A percentile compares a stretch with the other conserved stretches of the same genome.
phyloP scores from a whole-genome alignment of 2,329 filamentous ascomycete species.

The Amphichorda felina region DNA sequence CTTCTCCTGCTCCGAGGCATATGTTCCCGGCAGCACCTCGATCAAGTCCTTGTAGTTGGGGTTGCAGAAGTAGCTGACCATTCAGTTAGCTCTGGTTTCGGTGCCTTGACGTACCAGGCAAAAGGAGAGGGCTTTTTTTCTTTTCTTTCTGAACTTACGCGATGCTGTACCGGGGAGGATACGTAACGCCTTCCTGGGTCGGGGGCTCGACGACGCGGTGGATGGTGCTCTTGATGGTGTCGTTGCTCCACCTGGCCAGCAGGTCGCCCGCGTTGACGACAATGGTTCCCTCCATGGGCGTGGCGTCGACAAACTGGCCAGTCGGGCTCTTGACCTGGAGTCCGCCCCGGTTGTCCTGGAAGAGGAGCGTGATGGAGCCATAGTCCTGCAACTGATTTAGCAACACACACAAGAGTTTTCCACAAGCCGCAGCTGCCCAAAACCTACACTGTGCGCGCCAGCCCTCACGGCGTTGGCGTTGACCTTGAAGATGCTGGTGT shows the following conservation, averaged over 20 bases:
- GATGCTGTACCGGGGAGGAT: slow-evolving; percentile 75
- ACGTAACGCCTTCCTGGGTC: slow-evolving; percentile 36
- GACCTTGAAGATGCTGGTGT: slow-evolving; percentile 50
- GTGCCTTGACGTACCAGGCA: no score
- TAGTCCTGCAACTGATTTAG: slow-evolving; percentile 29
- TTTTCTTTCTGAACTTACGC: slow-evolving; percentile 58
- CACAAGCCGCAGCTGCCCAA: background rate
- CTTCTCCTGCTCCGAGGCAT: slow-evolving; percentile 48
- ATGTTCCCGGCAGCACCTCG: slow-evolving; percentile 73
- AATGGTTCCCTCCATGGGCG: slow-evolving; percentile 68
- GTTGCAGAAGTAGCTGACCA: slow-evolving; percentile 68
- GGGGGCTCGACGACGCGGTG: slow-evolving; percentile 86
- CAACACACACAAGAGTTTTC: background rate
- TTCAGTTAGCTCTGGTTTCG: background rate
- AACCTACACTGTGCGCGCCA: slow-evolving; percentile 55
- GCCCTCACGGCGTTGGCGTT: slow-evolving; percentile 63
- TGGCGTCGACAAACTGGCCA: slow-evolving; percentile 71
- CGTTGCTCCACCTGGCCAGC: slow-evolving; percentile 73
- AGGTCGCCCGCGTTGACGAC: slow-evolving; percentile 87
- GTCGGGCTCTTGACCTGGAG: slow-evolving; percentile 55
- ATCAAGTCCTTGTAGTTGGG: slow-evolving; percentile 68
- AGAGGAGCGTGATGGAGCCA: slow-evolving; percentile 48
- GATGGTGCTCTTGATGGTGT: slow-evolving; percentile 79
- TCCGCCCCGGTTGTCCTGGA: slow-evolving; percentile 46
- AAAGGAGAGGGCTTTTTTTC: no score